Evolutionary conservation across 2,329 filamentous ascomycete species (phyloP), one percentile per base, ranked within the genome.

Genomic region (Hortaea werneckii): DNA sequence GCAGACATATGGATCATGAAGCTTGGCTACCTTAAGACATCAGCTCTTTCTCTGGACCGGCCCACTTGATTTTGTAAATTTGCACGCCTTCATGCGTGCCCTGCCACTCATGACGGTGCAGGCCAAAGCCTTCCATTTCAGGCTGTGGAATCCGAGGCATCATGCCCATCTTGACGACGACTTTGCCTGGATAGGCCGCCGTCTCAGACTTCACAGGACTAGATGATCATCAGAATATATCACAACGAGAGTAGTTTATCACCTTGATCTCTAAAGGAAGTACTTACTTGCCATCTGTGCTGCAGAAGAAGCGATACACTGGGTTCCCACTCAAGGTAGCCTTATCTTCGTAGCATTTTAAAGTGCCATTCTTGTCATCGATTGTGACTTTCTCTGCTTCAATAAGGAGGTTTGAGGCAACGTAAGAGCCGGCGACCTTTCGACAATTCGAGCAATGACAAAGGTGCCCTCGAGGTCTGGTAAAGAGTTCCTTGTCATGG

Each of bases 381-480:
- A 74, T 66, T 3, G 62, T 59, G 29, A 76, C 69, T 43, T 74
- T 72, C 27, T 67, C 63, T 37, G 63, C 60, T 44, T 69, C 65
- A 20, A 72, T 69, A 5, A 63, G 56, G 10, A 72, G 51, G 48
- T 71, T 70, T 13, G 59, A 52, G 0, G 67, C 53, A 2, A 67
- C 63, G 44, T 65, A 67, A 5, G 65, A 67, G 40, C 73, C 72
- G 1, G 71, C 64, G 1, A 69, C 64, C 55, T 75, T 75, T 37
- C 71, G 67, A 58, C 73, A 76, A 49, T 75, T 77, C 30, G 62
- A 58, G 57, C 74, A 76, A 50, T 75, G 70, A 57, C 73, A 76
- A 6, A 75, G 57, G 51, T 72, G 68, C 1, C 72, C 72, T 29
- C 69, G 58, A 5, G 63, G 63, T 30, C 61, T 61, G 8, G 61